Percentiles rank a stretch among this genome's conserved stretches.
phyloP scores from a whole-genome alignment of 2,329 filamentous ascomycete species.

The Monilinia vaccinii-corymbosi region DNA sequence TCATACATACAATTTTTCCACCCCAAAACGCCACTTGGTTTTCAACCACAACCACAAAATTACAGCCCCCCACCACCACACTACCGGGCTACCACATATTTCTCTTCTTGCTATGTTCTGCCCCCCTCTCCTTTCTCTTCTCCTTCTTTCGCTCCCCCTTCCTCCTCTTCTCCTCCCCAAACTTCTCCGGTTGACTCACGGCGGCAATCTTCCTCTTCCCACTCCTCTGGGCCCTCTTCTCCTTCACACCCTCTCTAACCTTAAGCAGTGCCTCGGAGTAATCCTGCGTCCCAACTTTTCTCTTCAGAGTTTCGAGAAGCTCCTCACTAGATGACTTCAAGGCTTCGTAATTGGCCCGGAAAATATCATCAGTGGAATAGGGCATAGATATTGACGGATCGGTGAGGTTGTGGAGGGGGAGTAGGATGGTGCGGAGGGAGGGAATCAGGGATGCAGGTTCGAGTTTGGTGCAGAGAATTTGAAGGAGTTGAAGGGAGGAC shows the following conservation, averaged over 20 bases:
- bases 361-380: constrained; percentile 60
- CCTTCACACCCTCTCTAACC: constrained; percentile 64
- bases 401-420: constrained; percentile 73
- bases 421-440: constrained; percentile 55
- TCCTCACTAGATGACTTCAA: constrained; percentile 66
- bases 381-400: constrained; percentile 67
- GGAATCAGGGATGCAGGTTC: constrained; percentile 47
- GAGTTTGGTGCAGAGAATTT: constrained; percentile 57
- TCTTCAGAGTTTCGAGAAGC: constrained; percentile 73
- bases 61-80: too few species aligned
- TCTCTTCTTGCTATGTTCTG: constrained; percentile 48
- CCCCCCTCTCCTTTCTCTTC: constrained; percentile 68
- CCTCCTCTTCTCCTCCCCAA: constrained; percentile 70
- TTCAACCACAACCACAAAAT: background rate
- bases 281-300: constrained; percentile 69
- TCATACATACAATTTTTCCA: background rate
- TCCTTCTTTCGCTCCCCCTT: constrained; percentile 79
- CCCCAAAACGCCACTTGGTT: background rate
- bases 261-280: constrained; percentile 68
- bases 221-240: constrained; percentile 62
- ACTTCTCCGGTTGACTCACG: constrained; percentile 70
- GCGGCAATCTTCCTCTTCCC: constrained; percentile 86
- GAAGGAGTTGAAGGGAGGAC: constrained; percentile 65
- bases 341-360: constrained; percentile 59
- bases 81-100: constrained; percentile 16